Evolutionary conservation across 2,329 filamentous ascomycete genomes (phyloP), one percentile per base, ranked within the genome.

Genomic region (Aspergillus chevalieri): DNA sequence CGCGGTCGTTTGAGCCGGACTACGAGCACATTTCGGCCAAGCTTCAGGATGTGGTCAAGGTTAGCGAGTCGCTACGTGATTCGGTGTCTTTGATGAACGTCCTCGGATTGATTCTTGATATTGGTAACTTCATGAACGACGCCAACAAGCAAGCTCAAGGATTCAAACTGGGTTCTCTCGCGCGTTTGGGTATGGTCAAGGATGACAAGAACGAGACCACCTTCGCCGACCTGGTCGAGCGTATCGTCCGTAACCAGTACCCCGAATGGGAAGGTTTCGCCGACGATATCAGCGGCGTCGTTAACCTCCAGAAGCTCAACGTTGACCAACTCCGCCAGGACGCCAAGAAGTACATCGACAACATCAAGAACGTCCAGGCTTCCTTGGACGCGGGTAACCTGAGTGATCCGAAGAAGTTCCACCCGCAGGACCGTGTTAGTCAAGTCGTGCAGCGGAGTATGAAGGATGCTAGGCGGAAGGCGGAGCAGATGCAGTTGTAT

Each of bases 111-210:
- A 98, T 98, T 70, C 77, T 98, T 61, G 92, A 96, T 69, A 95
- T 98, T 64, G 93, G 93, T 70, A 98, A 98, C 71, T 98, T 95
- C 78, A 98, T 98, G 93, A 98, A 98, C 76, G 93, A 97, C 66
- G 86, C 91, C 48, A 97, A 96, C 74, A 98, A 98, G 75, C 93
- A 97, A 73, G 93, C 93, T 3, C 88, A 86, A 50, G 93, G 93
- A 54, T 98, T 98, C 84, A 98, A 98, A 76, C 82, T 98, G 12
- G 93, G 90, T 65, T 96, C 93, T 5, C 83, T 98, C 44, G 88
- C 89, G 24, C 84, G 93, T 48, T 77, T 98, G 48, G 91, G 87
- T 53, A 97, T 98, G 91, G 89, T 97, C 65, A 98, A 98, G 74
- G 93, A 98, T 66, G 90, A 95, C 75, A 96, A 96, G 79, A 98